Evolutionary conservation across 2,329 filamentous ascomycete species (phyloP).

Genomic region (Seiridium unicorne): DNA sequence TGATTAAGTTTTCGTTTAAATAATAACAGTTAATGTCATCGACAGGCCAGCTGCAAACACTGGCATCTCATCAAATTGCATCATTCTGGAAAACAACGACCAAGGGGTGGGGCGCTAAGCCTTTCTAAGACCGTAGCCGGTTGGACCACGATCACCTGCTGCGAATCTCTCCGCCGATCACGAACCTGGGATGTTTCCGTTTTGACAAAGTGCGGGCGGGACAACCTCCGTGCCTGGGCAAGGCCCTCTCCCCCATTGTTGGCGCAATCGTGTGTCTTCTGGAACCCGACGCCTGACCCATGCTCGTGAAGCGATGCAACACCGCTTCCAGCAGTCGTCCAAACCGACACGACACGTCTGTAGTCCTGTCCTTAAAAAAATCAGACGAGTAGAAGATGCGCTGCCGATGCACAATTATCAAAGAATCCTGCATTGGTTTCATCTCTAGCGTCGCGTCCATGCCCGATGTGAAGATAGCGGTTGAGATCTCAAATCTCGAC

Average conservation of each 20-base stretch:
- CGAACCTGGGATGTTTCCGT: constrained; percentile 14
- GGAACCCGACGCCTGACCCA: neutral
- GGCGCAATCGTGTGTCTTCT: neutral
- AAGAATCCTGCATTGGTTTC: too few species aligned
- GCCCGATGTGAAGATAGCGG: neutral
- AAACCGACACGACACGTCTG: neutral
- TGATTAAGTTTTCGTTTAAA: neutral
- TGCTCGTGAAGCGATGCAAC: neutral
- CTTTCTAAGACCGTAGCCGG: constrained; percentile 2
- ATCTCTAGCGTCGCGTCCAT: neutral
- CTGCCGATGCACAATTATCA: too few species aligned
- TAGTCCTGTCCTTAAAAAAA: too few species aligned
- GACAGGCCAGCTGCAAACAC: neutral
- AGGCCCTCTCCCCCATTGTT: neutral
- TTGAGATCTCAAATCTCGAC: constrained; percentile 1
- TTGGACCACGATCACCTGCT: constrained; percentile 12
- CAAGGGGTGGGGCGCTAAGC: constrained; percentile 9
- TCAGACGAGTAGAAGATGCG: too few species aligned
- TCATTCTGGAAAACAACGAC: constrained; percentile 8
- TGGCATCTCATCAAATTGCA: constrained; percentile 4
- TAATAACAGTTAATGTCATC: neutral
- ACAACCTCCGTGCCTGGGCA: constrained; percentile 4
- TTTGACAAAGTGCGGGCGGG: constrained; percentile 5
- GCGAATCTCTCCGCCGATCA: constrained; percentile 13
- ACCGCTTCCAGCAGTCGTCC: neutral